Evolutionary conservation across 2,329 filamentous ascomycete genomes (phyloP).

Genomic region (Colletotrichum lupini): DNA sequence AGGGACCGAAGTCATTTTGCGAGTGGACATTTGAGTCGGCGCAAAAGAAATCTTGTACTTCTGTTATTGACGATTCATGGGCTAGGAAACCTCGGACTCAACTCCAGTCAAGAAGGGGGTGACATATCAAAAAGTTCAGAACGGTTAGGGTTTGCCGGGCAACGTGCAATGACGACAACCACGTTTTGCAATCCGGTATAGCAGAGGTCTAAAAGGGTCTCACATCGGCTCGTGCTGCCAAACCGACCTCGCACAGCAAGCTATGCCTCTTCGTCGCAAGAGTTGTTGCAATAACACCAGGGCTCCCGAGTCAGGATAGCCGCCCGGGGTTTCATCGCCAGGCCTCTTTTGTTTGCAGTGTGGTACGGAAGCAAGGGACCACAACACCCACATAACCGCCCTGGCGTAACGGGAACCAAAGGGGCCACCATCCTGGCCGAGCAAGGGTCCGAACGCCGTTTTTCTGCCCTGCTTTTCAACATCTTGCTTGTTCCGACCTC

Average conservation of each 20-base stretch:
- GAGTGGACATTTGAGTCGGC: conserved; percentile 5
- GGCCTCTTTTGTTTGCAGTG: conserved; percentile 24
- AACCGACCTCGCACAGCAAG: neutral
- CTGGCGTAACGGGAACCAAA: conserved; percentile 15
- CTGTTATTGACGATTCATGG: conserved; percentile 5
- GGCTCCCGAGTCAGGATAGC: conserved; percentile 17
- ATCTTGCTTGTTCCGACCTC: neutral
- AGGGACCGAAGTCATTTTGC: neutral
- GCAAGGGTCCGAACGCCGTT: conserved; percentile 6
- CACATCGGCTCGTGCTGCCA: neutral
- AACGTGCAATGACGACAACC: conserved; percentile 29
- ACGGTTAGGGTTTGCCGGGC: conserved; percentile 20
- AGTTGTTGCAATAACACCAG: neutral
- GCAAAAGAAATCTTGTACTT: neutral
- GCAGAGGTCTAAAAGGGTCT: conserved; percentile 11
- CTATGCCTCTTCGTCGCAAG: neutral
- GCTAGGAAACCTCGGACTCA: neutral
- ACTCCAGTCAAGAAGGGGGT: neutral
- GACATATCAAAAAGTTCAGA: neutral
- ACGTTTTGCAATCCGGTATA: conserved; percentile 23
- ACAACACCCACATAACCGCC: neutral
- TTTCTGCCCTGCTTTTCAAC: conserved; percentile 30
- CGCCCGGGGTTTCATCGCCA: conserved; percentile 22
- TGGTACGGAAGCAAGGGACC: neutral
- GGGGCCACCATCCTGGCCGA: conserved; percentile 3